Percentiles rank a stretch among this genome's conserved stretches.
Conservation (phyloP, 306 rosid genomes). For the Comarum palustre region DNA sequence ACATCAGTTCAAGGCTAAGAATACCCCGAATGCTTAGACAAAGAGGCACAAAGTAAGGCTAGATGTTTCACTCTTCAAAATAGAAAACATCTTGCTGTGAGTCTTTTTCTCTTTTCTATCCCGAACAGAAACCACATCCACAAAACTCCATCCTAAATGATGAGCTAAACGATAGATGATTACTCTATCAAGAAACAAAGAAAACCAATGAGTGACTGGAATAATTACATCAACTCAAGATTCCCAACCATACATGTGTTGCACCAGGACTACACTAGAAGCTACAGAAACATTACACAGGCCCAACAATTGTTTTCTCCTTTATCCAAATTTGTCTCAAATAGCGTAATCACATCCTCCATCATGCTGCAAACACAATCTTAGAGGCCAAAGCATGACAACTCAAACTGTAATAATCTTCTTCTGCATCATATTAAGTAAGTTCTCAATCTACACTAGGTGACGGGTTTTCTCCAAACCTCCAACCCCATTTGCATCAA, state of each 20-base stretch:
- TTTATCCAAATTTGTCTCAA: too few relatives aligned
- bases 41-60: constrained; percentile 5
- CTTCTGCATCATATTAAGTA: too few relatives aligned
- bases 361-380: too few relatives aligned
- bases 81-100: not conserved
- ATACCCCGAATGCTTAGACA: not conserved
- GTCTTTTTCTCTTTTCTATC: not conserved
- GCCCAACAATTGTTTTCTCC: not conserved
- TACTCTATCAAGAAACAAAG: not conserved
- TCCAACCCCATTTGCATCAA: too few relatives aligned
- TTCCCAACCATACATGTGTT: not conserved
- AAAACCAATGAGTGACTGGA: not conserved
- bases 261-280: not conserved
- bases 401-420: too few relatives aligned
- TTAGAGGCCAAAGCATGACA: too few relatives aligned
- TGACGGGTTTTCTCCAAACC: too few relatives aligned
- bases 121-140: not conserved
- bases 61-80: not conserved
- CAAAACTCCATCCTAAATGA: not conserved
- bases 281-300: not conserved
- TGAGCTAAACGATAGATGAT: not conserved
- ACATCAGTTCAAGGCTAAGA: not conserved
- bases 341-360: too few relatives aligned
- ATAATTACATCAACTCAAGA: not conserved
- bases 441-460: too few relatives aligned